Conservation (phyloP, 176 grass and related monocot species). For the Coix lacrymajobi region DNA sequence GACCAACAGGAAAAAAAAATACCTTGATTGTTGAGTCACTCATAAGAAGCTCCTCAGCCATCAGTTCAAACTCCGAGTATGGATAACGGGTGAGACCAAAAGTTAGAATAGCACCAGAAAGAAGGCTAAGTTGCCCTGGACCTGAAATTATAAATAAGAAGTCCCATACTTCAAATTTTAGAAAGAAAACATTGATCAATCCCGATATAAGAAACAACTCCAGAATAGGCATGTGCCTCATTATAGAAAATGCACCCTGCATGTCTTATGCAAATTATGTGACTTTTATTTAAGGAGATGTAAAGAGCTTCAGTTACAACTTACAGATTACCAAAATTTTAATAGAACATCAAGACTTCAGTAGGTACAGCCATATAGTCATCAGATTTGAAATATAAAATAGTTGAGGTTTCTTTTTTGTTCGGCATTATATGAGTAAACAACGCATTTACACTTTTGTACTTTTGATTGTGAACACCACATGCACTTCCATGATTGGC, state of each 20-base stretch:
- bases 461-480: not conserved
- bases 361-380: not conserved
- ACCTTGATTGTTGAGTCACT: constrained; percentile 98
- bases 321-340: not conserved
- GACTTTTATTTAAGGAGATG: not conserved
- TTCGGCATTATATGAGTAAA: constrained; percentile 16
- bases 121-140: constrained; percentile 90
- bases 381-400: constrained; percentile 18
- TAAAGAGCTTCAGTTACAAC: constrained; percentile 3
- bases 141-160: constrained; percentile 57
- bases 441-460: not conserved
- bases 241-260: constrained; percentile 6
- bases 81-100: constrained; percentile 95
- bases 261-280: not conserved
- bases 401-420: not conserved
- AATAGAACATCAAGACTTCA: not conserved
- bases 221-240: not conserved
- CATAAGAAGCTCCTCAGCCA: constrained; percentile 99
- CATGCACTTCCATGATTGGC: not conserved
- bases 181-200: not conserved
- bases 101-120: constrained; percentile 69
- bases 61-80: constrained; percentile 95
- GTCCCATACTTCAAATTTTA: constrained; percentile 12
- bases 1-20: constrained; percentile 14
- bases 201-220: constrained; percentile 9